phyloP scores from a whole-genome alignment of 2,329 filamentous ascomycete genomes.

The Celoporthe dispersa region DNA sequence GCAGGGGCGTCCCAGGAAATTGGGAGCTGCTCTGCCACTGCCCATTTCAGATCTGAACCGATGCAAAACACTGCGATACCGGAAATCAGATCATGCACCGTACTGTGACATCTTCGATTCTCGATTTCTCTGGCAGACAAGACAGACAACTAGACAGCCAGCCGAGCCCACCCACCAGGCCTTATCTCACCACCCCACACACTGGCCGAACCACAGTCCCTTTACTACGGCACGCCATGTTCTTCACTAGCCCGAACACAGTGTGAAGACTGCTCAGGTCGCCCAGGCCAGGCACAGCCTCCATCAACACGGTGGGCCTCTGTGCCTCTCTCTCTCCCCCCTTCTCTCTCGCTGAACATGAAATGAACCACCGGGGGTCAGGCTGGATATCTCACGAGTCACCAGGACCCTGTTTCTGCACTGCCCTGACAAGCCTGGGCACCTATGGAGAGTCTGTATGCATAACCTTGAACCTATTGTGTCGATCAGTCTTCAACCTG shows the following conservation, averaged over 20 bases:
- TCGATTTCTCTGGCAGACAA: neutral
- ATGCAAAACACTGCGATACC: constrained; percentile 11
- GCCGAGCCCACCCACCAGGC: neutral
- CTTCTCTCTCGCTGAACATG: neutral
- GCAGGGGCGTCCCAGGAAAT: constrained; percentile 9
- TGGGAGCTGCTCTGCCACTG: constrained; percentile 12
- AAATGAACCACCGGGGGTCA: neutral
- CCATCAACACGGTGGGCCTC: neutral
- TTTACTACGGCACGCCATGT: neutral
- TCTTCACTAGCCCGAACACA: neutral
- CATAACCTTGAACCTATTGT: neutral
- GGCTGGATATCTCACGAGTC: neutral
- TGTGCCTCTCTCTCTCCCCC: neutral
- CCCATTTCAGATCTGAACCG: constrained; percentile 6
- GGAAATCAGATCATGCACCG: constrained; percentile 4
- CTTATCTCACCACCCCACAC: neutral
- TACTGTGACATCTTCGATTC: neutral
- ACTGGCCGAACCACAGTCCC: neutral
- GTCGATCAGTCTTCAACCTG: neutral
- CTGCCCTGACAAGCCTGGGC: neutral
- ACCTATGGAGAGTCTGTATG: neutral
- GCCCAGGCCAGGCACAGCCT: neutral
- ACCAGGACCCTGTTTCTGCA: neutral
- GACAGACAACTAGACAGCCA: neutral
- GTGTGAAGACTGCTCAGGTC: neutral